Evolutionary conservation across 2,329 filamentous ascomycete species (phyloP).

Genomic region (Metarhizium brunneum): DNA sequence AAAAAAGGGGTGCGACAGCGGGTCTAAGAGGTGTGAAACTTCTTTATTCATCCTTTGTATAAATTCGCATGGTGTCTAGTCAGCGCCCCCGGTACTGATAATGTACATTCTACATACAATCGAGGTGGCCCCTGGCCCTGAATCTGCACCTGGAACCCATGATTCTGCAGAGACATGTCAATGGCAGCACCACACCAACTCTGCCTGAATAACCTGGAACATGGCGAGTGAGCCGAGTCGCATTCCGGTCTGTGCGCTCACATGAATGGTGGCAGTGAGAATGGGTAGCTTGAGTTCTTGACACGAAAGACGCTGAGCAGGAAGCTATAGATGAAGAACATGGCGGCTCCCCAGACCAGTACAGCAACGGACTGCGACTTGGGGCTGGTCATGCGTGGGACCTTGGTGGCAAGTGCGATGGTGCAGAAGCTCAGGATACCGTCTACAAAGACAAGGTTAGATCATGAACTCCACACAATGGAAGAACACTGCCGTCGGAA

Average conservation of each 20-base stretch:
- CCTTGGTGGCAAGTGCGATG: conserved; percentile 85
- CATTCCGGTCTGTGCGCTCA: conserved; percentile 19
- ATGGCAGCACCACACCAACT: not conserved
- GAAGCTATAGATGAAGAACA: conserved; percentile 86
- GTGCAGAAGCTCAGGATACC: conserved; percentile 79
- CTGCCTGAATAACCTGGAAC: not conserved
- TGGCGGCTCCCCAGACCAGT: conserved; percentile 64
- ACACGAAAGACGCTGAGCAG: conserved; percentile 85
- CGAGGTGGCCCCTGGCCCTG: not conserved
- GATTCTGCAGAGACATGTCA: not conserved
- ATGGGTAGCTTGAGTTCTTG: conserved; percentile 94
- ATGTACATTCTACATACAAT: too few relatives aligned
- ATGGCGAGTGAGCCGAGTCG: not conserved
- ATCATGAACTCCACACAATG: not conserved
- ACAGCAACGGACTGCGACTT: conserved; percentile 74
- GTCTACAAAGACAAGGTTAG: conserved; percentile 30
- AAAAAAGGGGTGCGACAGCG: too few relatives aligned
- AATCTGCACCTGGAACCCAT: not conserved
- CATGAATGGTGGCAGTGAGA: conserved; percentile 84
- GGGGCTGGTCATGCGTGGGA: conserved; percentile 74
- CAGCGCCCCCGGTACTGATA: too few relatives aligned
- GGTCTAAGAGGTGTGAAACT: too few relatives aligned
- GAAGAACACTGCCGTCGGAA: not conserved
- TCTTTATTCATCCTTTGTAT: too few relatives aligned
- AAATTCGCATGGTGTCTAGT: too few relatives aligned